These are phyloP conservation scores for Solanum hybrid DNA, from an alignment of 305 asterid genomes.

Conservation along the genomic window DNA sequence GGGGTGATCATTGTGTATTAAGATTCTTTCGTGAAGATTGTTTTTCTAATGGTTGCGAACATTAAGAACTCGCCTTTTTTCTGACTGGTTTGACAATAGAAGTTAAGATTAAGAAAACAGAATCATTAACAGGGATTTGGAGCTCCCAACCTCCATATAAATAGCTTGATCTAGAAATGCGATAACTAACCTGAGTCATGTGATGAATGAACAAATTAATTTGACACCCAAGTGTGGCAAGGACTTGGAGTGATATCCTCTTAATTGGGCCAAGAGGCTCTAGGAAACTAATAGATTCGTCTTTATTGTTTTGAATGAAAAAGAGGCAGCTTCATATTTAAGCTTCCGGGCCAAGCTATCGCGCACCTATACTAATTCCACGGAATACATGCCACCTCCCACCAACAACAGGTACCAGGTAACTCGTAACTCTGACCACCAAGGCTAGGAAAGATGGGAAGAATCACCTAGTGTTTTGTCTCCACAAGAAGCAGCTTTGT, in stretches of 20 bases:
- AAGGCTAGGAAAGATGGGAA: background rate
- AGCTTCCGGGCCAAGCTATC: background rate
- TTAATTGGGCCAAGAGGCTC: background rate
- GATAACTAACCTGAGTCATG: background rate
- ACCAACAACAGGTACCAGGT: background rate
- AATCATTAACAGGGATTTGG: background rate
- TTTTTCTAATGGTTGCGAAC: background rate
- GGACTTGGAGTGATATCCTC: background rate
- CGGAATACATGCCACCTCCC: background rate
- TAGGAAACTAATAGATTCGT: background rate
- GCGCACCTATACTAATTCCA: background rate
- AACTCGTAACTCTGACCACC: background rate
- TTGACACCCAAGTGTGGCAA: background rate
- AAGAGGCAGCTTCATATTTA: background rate
- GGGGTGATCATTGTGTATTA: background rate
- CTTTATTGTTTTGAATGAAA: background rate
- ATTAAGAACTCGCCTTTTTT: background rate
- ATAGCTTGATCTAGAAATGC: background rate
- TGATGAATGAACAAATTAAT: background rate
- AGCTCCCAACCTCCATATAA: background rate
- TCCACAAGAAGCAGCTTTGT: background rate
- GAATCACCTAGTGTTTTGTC: background rate
- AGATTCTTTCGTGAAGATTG: background rate
- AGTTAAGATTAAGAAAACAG: background rate
- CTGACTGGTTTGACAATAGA: background rate